Evolutionary conservation across 2,329 filamentous ascomycete species (phyloP), one percentile per base, ranked within the genome.

Genomic region (Phyllosticta citriasiana): DNA sequence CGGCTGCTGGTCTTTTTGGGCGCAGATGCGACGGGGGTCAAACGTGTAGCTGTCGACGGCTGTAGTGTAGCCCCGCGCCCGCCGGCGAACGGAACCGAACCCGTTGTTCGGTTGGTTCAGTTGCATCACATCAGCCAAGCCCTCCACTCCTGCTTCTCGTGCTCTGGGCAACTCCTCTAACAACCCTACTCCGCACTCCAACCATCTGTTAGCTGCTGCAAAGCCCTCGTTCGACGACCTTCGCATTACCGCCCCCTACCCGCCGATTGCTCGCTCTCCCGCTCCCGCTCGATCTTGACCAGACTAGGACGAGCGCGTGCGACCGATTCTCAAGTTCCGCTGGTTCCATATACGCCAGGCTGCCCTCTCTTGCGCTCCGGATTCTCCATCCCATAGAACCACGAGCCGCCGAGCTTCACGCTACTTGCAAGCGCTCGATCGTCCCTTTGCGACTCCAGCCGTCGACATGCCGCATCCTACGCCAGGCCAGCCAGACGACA

Each of bases 381-480:
- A 12, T 16, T 40, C 14, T 40, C 14, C 14, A 30, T 30, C 27
- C 27, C 27, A 30, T 12, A 16, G 33, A 1, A 40, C 40, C 40
- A 47, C 40, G 14, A 47, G 14, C 14, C 16, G 14, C 40, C 14
- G 40, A 47, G n/a, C 14, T 16, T 47, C 40, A 16, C 40, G 40
- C 40, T 47, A 47, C 14, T n/a, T 4, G 16, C 40, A 47, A 47
- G 40, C 14, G 14, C 40, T 47, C 40, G 14, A 47, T 16, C 7
- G n/a, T 47, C 14, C 2, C 27, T n/a, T 47, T n/a, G 40, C 40
- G n/a, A 47, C n/a, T 16, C 14, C 16, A 47, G 16, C 40, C n/a
- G 40, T 53, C 52, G 14, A 25, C 59, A 61, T 61, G 59, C 59
- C 59, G 59, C 59, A 61, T 51, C 62, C 64, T 57, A 65, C 57